Evolutionary conservation across 2,329 filamentous ascomycete genomes (phyloP).

Genomic region (Cladosporium sp.): DNA sequence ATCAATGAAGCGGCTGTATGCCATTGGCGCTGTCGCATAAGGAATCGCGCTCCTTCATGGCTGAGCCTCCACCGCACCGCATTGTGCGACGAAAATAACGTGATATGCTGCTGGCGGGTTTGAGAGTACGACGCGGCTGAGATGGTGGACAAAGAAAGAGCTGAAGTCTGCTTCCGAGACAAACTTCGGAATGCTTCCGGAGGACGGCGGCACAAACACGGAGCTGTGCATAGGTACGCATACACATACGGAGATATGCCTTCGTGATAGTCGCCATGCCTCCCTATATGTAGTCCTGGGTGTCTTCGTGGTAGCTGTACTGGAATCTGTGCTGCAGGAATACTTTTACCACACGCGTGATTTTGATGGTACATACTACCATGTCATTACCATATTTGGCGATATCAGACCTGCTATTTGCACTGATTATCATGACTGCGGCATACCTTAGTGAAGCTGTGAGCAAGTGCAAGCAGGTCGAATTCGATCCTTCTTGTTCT

Average conservation of each 20-base stretch:
- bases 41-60: not conserved
- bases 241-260: not conserved
- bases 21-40: not conserved
- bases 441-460: not conserved
- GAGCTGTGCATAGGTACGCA: not conserved
- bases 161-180: not conserved
- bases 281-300: not conserved
- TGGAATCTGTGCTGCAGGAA: not conserved
- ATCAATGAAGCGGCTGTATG: not conserved
- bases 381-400: not conserved
- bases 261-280: not conserved
- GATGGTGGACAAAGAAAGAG: not conserved
- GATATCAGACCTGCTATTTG: not conserved
- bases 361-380: not conserved
- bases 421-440: not conserved
- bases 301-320: not conserved
- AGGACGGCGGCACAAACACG: not conserved
- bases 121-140: not conserved
- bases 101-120: not conserved
- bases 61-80: conserved; percentile 11
- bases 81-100: not conserved
- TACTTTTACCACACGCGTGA: not conserved
- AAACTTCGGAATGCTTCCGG: not conserved
- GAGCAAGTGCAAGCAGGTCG: not conserved
- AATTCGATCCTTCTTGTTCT: not conserved